Base-by-base conservation (phyloP, 257 asterid species). In the Ophiorrhiza pumila region DNA sequence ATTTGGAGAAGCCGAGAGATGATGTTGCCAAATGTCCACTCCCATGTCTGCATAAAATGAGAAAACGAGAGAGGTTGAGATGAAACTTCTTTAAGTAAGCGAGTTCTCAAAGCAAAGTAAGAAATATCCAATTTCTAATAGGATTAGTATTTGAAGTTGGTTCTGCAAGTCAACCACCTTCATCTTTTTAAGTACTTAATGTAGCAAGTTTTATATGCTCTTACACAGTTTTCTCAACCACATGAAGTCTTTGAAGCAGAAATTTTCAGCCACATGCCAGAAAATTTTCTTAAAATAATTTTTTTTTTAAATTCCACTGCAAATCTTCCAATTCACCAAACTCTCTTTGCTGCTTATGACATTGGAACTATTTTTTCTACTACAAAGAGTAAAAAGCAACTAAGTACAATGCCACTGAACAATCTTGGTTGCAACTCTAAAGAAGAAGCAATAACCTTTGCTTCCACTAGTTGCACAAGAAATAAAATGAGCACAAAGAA, bases 21-120 rank as follows among this genome's bases (percentile, higher is more conserved):
- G 45, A 94, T 71, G 71, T 83, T 83, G 75, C 76, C 85, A 59
- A 57, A 82, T 67, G 88, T 83, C 99, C 99, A 91, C 59, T 81
- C 83, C 97, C 99, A 94, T 78, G 82, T 82, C 99, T 94, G 96
- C 80, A 83, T 73, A 63, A 59, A 73, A 82, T 46, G 34, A 69
- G 10, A 27, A 68, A 71, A 43, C 25, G 50, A 27, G 32, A 62
- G 3, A 12, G 50, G 56, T 17, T 8, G 45, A 20, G 29, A 68
- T 23, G 5, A 34, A 68, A 35, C 47, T 27, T 68, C 49, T 49
- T 42, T 5, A 25, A 4, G 25, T 14, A n/a, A n/a, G n/a, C n/a
- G 4, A 22, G 49, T n/a, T 2, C 20, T 41, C 10, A 39, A 23
- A 65, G 35, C 12, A 27, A 12, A 23, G 9, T 25, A 3, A 41